A percentile compares a stretch with the other conserved stretches of the same genome.
Evolutionary conservation across 1,284 basidiomycete species (phyloP).

Genomic region (Boletus smithii): DNA sequence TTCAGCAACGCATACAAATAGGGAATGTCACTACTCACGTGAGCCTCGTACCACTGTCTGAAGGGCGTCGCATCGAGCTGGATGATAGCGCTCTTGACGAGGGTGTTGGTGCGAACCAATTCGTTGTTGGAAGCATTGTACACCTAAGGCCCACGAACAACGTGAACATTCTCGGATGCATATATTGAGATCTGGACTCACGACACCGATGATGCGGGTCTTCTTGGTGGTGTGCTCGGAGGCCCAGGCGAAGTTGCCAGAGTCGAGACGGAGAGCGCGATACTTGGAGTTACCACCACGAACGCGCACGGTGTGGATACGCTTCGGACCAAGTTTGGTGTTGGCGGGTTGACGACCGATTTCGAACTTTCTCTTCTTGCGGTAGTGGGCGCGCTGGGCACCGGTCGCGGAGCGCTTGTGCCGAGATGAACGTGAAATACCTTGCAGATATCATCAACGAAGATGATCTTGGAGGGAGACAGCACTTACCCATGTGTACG

Average conservation of each 20-base stretch:
- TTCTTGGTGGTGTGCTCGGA: slow-evolving; percentile 90
- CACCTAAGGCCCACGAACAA: slow-evolving; percentile 49
- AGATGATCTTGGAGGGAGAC: slow-evolving; percentile 8
- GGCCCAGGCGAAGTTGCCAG: slow-evolving; percentile 96
- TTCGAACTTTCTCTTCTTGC: slow-evolving; percentile 99
- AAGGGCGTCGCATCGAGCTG: slow-evolving; percentile 96
- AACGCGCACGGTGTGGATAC: slow-evolving; percentile 88
- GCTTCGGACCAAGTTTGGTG: slow-evolving; percentile 93
- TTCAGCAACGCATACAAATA: slow-evolving; percentile 10
- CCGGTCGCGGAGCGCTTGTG: slow-evolving; percentile 94
- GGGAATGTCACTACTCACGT: slow-evolving; percentile 55
- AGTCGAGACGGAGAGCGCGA: slow-evolving; percentile 90
- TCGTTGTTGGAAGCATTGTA: slow-evolving; percentile 99
- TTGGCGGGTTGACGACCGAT: slow-evolving; percentile 93
- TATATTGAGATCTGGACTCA: slow-evolving; percentile 45
- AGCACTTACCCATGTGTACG: slow-evolving; percentile 55
- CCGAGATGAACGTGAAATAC: slow-evolving; percentile 92
- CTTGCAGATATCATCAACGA: slow-evolving; percentile 38
- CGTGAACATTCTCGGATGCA: slow-evolving; percentile 9
- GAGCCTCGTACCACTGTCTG: slow-evolving; percentile 97
- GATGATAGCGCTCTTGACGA: slow-evolving; percentile 93
- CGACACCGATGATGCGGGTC: slow-evolving; percentile 92
- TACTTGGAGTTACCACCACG: slow-evolving; percentile 93
- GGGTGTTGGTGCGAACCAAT: slow-evolving; percentile 96
- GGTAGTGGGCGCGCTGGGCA: slow-evolving; percentile 91